Conservation (phyloP, 805 yeast species). For the Candida sakaeoensis region DNA sequence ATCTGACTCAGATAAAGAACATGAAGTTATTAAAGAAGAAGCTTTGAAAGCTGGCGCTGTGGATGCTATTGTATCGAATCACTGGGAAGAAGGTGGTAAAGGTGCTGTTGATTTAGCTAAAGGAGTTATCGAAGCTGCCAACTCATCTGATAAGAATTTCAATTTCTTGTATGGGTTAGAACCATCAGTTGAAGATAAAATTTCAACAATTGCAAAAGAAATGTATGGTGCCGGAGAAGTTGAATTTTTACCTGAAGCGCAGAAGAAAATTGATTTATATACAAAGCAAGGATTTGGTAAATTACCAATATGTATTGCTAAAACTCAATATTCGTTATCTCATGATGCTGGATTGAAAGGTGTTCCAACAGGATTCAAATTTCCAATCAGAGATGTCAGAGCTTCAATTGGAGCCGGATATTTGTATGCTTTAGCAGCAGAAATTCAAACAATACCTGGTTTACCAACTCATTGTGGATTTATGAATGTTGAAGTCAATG, state of each 20-base stretch:
- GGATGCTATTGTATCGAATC: conserved; percentile 78
- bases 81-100: conserved; percentile 83
- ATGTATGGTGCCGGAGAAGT: conserved; percentile 78
- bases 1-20: conserved; percentile 66
- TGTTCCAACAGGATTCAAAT: conserved; percentile 74
- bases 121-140: conserved; percentile 62
- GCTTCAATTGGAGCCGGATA: conserved; percentile 82
- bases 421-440: conserved; percentile 80
- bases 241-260: conserved; percentile 67
- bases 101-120: conserved; percentile 75
- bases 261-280: conserved; percentile 62
- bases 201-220: conserved; percentile 62
- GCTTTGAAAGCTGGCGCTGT: conserved; percentile 74
- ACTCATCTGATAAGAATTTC: conserved; percentile 41
- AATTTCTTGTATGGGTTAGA: conserved; percentile 58
- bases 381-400: conserved; percentile 79
- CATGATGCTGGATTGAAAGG: conserved; percentile 82
- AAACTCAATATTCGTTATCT: conserved; percentile 80
- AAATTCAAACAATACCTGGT: conserved; percentile 84
- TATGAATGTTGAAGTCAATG: conserved; percentile 81
- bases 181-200: conserved; percentile 65
- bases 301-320: conserved; percentile 80
- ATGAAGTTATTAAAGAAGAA: conserved; percentile 61
- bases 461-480: conserved; percentile 82
- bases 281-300: conserved; percentile 72